Evolutionary conservation across 257 asterid species (phyloP), one percentile per base, ranked within the genome.

Genomic region (Solanum appendiculatum): DNA sequence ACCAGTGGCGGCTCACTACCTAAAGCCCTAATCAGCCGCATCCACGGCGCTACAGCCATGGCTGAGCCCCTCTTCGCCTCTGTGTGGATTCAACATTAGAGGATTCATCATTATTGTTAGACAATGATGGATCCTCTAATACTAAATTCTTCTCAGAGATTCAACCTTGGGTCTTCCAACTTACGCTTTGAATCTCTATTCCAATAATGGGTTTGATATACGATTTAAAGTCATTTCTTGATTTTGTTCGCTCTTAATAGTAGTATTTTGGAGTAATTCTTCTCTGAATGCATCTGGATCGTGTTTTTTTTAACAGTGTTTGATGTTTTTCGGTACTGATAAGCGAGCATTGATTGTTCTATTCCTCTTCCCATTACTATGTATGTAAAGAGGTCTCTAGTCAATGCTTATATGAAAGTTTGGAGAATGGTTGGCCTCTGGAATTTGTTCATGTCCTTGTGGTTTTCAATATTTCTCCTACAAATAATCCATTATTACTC

Each of bases 401-500:
- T 89, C 68, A 39, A 80, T 93, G 94, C 95, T 89, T 86, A 94
- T 15, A 91, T 86, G 44, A 85, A 91, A 36, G 31, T 39, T 25
- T 9, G 54, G 90, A 90, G 92, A 88, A 87, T 86, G 92, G 92
- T 92, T 91, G 92, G 92, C 82, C 87, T 25, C 83, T 85, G 21
- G 80, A 69, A 44, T 88, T 82, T 83, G 64, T 77, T 23, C 31
- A 13, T 87, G 73, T 89, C 86, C 75, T 21, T 89, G 91, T 91
- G 94, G 94, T 93, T 94, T 94, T 90, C 95, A 37, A 46, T 86
- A 5, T 88, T 82, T 77, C 91, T 90, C 97, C 91, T 23, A 92
- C 89, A 91, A 70, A 15, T 29, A 25, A 56, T 29, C 27, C 64
- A 21, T 56, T 12, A 56, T 21, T 56, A 25, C 12, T 18, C 25